Base-by-base conservation (phyloP, 176 grass and related monocot genomes). In the Juncus effusus region DNA sequence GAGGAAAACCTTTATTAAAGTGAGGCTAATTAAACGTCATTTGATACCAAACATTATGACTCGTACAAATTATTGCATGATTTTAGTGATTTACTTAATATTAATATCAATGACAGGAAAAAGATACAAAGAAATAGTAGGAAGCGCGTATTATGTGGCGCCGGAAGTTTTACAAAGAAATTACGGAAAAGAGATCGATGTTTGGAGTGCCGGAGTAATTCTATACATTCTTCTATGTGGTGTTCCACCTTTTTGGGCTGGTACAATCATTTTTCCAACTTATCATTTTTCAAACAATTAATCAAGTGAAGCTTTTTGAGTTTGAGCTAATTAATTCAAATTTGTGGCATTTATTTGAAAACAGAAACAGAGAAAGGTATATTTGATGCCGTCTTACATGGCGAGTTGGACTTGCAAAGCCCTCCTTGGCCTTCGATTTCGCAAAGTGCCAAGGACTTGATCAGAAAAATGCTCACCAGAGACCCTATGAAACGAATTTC, bases 191-290 rank as follows among this genome's bases (percentile, higher is more conserved):
- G 91, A 96, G 42, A 82, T 80, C 5, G 91, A 90, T 56, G 65
- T 96, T 5, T 96, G 87, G 87, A 96, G 87, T 6, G 87, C 91
- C 3, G 87, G 91, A 54, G 67, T 96, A 28, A 96, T 96, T 51
- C 52, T 96, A 50, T 96, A 90, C 41, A 90, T 90, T 74, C 87
- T 96, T 44, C 54, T 96, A 73, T 83, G 71, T 6, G 87, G 87
- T 7, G 50, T 62, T 1, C 81, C 87, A 1, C 87, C 91, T 73
- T 96, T 87, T 75, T 90, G 73, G 78, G 91, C 56, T 67, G 91
- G 91, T 87, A 35, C n/a, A 54, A 41, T 55, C 6, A 42, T 71
- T 9, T 45, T 10, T 1, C 39, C 49, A 39, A 50, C 45, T 2
- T 62, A 62, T 69, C 13, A 51, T 73, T 76, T 37, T 45, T 60